Percentiles rank a stretch among this genome's conserved stretches.
These are phyloP conservation scores for Betula pendula DNA, from an alignment of 306 rosid genomes.

Conservation along the genomic window DNA sequence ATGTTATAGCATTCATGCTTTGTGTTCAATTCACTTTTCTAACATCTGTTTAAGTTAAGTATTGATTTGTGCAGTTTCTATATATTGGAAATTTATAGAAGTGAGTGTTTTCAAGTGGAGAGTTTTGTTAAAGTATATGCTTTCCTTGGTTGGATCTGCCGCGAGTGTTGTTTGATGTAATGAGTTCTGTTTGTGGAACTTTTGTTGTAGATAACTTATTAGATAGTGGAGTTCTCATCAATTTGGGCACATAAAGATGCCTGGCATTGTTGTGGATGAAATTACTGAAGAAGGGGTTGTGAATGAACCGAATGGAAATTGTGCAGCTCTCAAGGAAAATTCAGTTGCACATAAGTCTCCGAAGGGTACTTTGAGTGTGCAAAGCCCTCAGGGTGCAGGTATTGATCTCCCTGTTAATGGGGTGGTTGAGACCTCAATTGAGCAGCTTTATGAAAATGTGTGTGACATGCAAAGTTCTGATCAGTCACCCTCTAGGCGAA, in stretches of 20 bases:
- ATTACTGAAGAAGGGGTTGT: constrained; percentile 43
- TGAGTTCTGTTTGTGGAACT: neutral
- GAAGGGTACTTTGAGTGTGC: constrained; percentile 41
- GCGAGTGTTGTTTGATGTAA: constrained; percentile 2
- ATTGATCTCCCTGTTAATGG: constrained; percentile 40
- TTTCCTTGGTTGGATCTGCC: constrained; percentile 32
- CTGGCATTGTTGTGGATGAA: constrained; percentile 52
- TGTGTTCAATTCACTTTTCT: constrained; percentile 8
- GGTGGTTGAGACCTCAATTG: constrained; percentile 74
- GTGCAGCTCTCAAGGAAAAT: constrained; percentile 38
- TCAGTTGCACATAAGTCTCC: constrained; percentile 31
- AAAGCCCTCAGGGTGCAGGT: constrained; percentile 31
- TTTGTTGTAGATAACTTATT: constrained; percentile 38
- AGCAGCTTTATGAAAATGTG: constrained; percentile 93
- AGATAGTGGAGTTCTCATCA: constrained; percentile 36
- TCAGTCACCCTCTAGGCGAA: constrained; percentile 77
- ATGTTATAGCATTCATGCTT: constrained; percentile 7
- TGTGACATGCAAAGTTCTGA: constrained; percentile 99
- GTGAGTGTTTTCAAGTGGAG: neutral
- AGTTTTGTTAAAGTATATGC: constrained; percentile 3
- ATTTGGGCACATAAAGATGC: constrained; percentile 50
- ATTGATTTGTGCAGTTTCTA: constrained; percentile 8
- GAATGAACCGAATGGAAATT: constrained; percentile 40
- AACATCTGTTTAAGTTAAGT: neutral
- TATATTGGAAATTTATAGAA: constrained; percentile 10